Base-by-base conservation (phyloP, 768 basidiomycete genomes). In the Macrolepiota albuminosa region DNA sequence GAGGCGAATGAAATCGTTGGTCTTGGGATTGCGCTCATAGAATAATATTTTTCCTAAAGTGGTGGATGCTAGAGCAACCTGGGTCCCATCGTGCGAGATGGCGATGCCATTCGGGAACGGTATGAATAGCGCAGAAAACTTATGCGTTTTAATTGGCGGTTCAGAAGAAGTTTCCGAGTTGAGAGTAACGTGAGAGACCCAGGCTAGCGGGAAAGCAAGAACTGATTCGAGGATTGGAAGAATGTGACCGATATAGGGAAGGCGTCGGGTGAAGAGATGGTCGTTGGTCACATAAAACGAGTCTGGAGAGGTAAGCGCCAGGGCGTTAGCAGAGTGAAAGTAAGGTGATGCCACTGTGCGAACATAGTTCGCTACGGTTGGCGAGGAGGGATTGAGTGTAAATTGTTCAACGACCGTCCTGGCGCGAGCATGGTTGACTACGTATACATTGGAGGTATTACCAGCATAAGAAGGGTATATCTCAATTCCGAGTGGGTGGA, bases 271-370 rank as follows among this genome's bases (percentile, higher is more conserved):
- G 66, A 88, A 68, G 39, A 82, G 71, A 65, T 91, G 89, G 68
- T 91, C 89, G 67, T 91, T 87, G 45, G 82, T 81, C 52, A 91
- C 79, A 66, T 86, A 90, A 69, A 91, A 90, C 1, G 86, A 81
- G 58, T 81, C 78, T 1, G 85, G 82, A 46, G 85, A 82, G 9
- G 87, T 85, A 36, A 88, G 70, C 18, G 87, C 83, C 60, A 91
- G 68, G 3, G 85, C 75, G 67, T 91, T 91, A 31, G 88, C 85
- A 10, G 88, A 78, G 34, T 86, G 70, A 64, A 89, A 84, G 56
- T 79, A 79, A 4, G 78, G 78, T 16, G 83, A 82, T 21, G 78
- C 72, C 47, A 91, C 76, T 9, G 88, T 89, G 63, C 83, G 83
- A 36, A 88, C 68, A 72, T 88, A 76, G 8, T 63, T 77, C 18